Base-by-base conservation (phyloP, 768 basidiomycete genomes). In the Boletus sp. region DNA sequence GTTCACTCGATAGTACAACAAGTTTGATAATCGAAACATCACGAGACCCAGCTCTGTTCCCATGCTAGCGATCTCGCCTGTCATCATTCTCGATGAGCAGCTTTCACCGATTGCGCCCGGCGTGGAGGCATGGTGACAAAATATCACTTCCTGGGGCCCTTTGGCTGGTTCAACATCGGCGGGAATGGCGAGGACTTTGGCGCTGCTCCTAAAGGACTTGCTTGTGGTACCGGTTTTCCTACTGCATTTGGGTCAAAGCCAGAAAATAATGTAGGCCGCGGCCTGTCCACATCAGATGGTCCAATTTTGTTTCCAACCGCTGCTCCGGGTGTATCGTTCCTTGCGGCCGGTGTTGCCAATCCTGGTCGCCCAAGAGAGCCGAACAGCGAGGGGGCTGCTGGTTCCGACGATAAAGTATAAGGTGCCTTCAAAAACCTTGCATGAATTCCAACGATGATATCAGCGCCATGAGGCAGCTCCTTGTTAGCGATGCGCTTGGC, bases 401-500 rank as follows among this genome's bases (percentile, higher is more conserved):
- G n/a, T 19, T 10, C 35, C 29, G 30, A 45, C 0, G 46, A 21
- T 5, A 47, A 47, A 13, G 59, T 56, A 23, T 23, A 40, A 25
- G 27, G 25, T 23, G 52, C n/a, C 19, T 43, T 50, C 43, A 67
- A 39, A 1, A 69, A 13, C 35, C 63, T 64, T 0, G 50, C 13
- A 19, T 62, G 53, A 38, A 69, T 51, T 5, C 56, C 60, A 6
- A 64, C 27, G 10, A 69, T 40, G 34, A 67, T 58, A 6, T 59
- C 60, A 1, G 54, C 54, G 7, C 62, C 66, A 15, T 64, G 67
- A 21, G 52, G 25, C 13, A 67, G 54, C 33, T 69, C 57, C 27
- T 47, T 54, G 29, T 56, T 51, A 0, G 54, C 65, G 8, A 67
- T 62, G 23, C 62, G 54, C 21, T 19, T 56, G 1, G 51, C 46